phyloP scores from a whole-genome alignment of 345 rosid species.

The Heritiera fomes region DNA sequence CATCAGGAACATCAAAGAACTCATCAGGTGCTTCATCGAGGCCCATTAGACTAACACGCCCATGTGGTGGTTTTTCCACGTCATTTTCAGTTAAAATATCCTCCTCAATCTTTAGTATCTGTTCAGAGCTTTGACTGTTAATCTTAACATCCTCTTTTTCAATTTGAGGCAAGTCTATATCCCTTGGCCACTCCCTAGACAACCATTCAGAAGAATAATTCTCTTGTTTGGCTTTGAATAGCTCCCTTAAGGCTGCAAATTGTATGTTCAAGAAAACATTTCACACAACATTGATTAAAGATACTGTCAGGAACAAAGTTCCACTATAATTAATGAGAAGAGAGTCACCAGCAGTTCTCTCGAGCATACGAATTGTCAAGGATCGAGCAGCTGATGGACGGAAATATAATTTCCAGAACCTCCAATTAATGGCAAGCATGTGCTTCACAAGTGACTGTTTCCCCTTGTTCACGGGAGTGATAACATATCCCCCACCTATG shows the following conservation, averaged over 20 bases:
- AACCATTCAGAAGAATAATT: constrained; percentile 42
- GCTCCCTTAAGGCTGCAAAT: constrained; percentile 68
- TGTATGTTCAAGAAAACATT: constrained; percentile 14
- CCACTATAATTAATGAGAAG: background rate
- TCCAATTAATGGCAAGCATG: constrained; percentile 96
- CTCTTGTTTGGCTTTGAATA: constrained; percentile 64
- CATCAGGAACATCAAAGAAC: constrained; percentile 88
- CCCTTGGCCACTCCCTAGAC: constrained; percentile 38
- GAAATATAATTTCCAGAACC: constrained; percentile 69
- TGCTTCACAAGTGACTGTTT: constrained; percentile 78
- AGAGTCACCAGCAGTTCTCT: constrained; percentile 68
- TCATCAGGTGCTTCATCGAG: constrained; percentile 72
- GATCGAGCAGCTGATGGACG: constrained; percentile 64
- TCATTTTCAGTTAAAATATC: constrained; percentile 31
- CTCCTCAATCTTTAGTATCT: constrained; percentile 23
- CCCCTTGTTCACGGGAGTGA: constrained; percentile 71
- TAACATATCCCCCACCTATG: constrained; percentile 93
- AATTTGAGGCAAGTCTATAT: constrained; percentile 32
- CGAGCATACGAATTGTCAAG: constrained; percentile 76
- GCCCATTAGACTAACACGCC: constrained; percentile 49
- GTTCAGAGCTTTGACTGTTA: constrained; percentile 27
- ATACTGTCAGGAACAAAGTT: background rate
- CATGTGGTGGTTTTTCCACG: constrained; percentile 43
- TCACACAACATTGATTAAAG: background rate
- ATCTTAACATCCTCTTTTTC: constrained; percentile 30